Conservation (phyloP, 2,329 filamentous ascomycete genomes). For the Aureobasidium sp. region DNA sequence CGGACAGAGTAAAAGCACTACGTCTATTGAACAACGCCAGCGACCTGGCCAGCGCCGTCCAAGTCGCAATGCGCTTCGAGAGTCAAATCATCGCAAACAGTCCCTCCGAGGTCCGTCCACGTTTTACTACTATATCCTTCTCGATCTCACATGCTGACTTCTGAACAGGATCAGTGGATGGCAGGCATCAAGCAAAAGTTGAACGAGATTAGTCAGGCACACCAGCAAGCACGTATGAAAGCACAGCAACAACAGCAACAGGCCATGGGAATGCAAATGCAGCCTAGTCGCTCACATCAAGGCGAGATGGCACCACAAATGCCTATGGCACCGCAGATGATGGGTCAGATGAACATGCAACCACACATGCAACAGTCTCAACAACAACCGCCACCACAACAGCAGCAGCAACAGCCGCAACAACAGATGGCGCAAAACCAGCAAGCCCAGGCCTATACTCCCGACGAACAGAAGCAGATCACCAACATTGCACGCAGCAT, state of each 20-base stretch:
- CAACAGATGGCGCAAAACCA: conserved; percentile 20
- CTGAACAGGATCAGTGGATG: conserved; percentile 15
- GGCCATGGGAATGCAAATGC: conserved; percentile 27
- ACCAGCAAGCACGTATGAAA: conserved; percentile 12
- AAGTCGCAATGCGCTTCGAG: conserved; percentile 16
- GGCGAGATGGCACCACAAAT: conserved; percentile 38
- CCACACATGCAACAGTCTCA: conserved; percentile 24
- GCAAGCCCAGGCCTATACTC: conserved; percentile 24
- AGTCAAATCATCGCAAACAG: conserved; percentile 7
- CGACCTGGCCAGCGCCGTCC: conserved; percentile 9
- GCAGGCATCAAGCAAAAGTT: conserved; percentile 17
- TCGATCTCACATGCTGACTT: background rate
- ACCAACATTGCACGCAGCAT: conserved; percentile 41
- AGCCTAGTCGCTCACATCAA: conserved; percentile 32
- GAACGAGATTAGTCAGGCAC: conserved; percentile 13
- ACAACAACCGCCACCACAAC: conserved; percentile 11
- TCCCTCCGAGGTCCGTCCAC: conserved; percentile 11
- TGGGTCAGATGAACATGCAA: conserved; percentile 40
- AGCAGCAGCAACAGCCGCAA: conserved; percentile 22
- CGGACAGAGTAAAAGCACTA: conserved; percentile 16
- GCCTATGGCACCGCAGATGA: conserved; percentile 43
- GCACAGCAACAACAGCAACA: conserved; percentile 12
- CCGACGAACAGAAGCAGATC: conserved; percentile 39
- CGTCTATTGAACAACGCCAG: conserved; percentile 13
- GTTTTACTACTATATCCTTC: background rate